Evolutionary conservation across 345 rosid genomes (phyloP).

Genomic region (Gossypium rotundifolium): DNA sequence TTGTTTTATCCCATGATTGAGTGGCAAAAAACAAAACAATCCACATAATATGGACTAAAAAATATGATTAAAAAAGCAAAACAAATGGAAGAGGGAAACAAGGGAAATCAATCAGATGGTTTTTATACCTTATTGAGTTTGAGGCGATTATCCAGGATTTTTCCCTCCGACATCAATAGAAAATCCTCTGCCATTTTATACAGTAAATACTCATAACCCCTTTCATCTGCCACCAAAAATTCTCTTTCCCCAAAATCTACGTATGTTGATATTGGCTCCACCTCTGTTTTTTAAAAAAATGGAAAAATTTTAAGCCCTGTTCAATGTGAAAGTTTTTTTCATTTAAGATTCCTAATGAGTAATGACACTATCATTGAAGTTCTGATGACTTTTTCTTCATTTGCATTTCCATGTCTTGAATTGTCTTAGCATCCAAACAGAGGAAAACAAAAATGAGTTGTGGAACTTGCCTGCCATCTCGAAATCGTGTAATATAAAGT

Average conservation of each 20-base stretch:
- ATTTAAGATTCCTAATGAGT: no score
- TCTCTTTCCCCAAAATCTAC: constrained; percentile 88
- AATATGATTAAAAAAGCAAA: neutral
- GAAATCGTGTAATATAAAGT: constrained; percentile 94
- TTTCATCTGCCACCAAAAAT: constrained; percentile 85
- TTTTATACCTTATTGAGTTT: constrained; percentile 69
- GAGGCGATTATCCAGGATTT: constrained; percentile 76
- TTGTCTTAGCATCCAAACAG: constrained; percentile 17
- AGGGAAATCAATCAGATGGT: neutral
- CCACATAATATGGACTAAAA: neutral
- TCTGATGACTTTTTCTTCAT: neutral
- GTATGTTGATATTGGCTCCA: constrained; percentile 92
- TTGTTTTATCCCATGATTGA: constrained; percentile 31
- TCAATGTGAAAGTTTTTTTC: neutral
- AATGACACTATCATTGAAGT: no score
- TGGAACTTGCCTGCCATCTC: constrained; percentile 88
- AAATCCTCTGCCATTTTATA: constrained; percentile 74
- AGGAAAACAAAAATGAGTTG: neutral
- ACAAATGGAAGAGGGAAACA: neutral
- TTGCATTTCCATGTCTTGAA: constrained; percentile 4
- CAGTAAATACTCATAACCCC: constrained; percentile 76
- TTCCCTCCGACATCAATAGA: constrained; percentile 63
- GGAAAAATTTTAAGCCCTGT: neutral
- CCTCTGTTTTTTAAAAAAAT: constrained; percentile 38
- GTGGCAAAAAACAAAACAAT: constrained; percentile 9